Percentiles rank a stretch among this genome's conserved stretches.
Evolutionary conservation across 1,284 basidiomycete species (phyloP).

Genomic region (Neonothopanus nambi): DNA sequence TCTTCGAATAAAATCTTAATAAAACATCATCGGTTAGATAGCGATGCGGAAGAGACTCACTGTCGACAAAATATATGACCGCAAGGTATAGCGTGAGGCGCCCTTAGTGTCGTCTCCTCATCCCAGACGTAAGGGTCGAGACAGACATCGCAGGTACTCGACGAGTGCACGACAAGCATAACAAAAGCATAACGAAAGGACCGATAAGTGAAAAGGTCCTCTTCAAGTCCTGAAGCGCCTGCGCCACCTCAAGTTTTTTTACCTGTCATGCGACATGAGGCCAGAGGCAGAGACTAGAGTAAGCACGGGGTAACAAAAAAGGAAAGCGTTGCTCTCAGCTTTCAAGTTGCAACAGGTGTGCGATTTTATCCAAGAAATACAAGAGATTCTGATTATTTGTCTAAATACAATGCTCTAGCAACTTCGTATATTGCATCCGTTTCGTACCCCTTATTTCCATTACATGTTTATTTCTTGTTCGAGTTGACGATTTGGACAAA

Average conservation of each 20-base stretch:
- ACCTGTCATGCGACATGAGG: no score
- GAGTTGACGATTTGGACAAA: conserved; percentile 92
- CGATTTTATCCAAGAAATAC: no score
- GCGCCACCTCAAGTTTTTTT: no score
- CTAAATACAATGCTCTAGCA: conserved; percentile 3
- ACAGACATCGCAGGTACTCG: conserved; percentile 60
- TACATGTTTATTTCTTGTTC: conserved; percentile 32
- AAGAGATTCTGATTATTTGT: no score
- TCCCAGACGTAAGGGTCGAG: conserved; percentile 57
- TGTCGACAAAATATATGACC: conserved; percentile 70
- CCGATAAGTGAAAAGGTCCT: neutral
- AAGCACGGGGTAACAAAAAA: no score
- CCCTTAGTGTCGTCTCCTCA: conserved; percentile 28
- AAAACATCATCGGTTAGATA: neutral
- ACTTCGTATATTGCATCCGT: no score
- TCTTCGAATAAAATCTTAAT: neutral
- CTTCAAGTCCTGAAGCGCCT: no score
- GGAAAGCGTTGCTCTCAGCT: no score
- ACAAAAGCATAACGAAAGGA: conserved; percentile 8
- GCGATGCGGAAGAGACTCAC: conserved; percentile 45
- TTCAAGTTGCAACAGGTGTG: no score
- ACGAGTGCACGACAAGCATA: conserved; percentile 60
- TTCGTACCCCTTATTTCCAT: neutral
- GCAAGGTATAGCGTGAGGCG: conserved; percentile 67
- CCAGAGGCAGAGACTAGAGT: no score